A percentile compares a stretch with the other conserved stretches of the same genome.
These are phyloP conservation scores for Penicillium sp. DNA, from an alignment of 2,329 filamentous ascomycete species.

Conservation along the genomic window DNA sequence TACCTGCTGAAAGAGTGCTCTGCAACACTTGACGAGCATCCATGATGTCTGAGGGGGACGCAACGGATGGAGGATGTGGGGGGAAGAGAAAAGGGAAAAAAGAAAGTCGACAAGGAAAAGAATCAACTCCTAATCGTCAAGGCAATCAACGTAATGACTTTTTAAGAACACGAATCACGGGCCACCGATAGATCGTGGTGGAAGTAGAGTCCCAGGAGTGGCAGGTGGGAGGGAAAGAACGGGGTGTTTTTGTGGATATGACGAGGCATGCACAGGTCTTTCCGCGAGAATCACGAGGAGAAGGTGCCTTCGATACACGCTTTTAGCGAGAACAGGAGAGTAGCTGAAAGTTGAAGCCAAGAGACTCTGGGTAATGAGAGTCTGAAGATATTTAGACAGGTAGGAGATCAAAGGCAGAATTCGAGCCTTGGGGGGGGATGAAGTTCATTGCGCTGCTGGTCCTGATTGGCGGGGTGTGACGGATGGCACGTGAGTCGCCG, in stretches of 20 bases:
- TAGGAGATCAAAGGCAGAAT: conserved; percentile 23
- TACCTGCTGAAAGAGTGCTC: conserved; percentile 94
- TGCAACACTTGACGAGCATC: conserved; percentile 98
- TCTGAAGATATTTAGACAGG: conserved; percentile 9
- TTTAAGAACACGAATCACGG: conserved; percentile 16
- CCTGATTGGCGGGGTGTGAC: conserved; percentile 18
- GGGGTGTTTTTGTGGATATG: conserved; percentile 43
- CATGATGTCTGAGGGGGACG: conserved; percentile 58
- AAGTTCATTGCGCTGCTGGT: conserved; percentile 17
- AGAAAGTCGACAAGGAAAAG: conserved; percentile 17
- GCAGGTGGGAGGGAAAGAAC: conserved; percentile 26
- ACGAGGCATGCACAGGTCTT: conserved; percentile 38
- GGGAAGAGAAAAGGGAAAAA: conserved; percentile 15
- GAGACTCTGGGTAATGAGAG: conserved; percentile 5
- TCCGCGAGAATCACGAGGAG: conserved; percentile 30
- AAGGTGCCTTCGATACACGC: conserved; percentile 29
- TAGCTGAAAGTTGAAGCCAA: conserved; percentile 2
- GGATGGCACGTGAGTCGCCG: conserved; percentile 12
- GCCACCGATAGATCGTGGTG: conserved; percentile 25
- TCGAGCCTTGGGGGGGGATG: conserved; percentile 16
- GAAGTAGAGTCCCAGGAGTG: conserved; percentile 22
- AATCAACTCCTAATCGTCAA: conserved; percentile 16
- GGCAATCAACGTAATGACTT: conserved; percentile 13
- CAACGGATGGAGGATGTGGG: conserved; percentile 19
- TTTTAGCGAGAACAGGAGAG: conserved; percentile 10